phyloP scores from a whole-genome alignment of 2,329 filamentous ascomycete species.

The Colletotrichum tamarilloi region DNA sequence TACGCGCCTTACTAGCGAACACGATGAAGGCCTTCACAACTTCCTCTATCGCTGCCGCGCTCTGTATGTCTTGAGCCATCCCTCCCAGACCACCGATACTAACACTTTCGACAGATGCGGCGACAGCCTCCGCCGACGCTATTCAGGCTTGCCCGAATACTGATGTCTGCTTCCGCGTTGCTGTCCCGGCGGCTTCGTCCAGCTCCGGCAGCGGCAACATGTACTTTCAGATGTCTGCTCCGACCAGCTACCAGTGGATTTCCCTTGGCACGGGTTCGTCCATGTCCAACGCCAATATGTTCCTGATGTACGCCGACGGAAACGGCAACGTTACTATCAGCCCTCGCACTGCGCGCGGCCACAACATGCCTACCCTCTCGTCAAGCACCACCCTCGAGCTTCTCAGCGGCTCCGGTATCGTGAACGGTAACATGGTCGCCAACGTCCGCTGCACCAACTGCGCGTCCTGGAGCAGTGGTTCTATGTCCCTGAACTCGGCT shows the following conservation, averaged over 20 bases:
- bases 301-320: slow-evolving; percentile 71
- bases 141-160: slow-evolving; percentile 53
- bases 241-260: slow-evolving; percentile 65
- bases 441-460: slow-evolving; percentile 69
- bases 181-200: slow-evolving; percentile 62
- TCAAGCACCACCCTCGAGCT: slow-evolving; percentile 59
- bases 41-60: slow-evolving; percentile 21
- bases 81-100: background rate
- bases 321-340: slow-evolving; percentile 71
- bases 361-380: slow-evolving; percentile 60
- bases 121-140: slow-evolving; percentile 43
- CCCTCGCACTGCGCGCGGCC: slow-evolving; percentile 60
- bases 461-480: slow-evolving; percentile 55
- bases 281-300: slow-evolving; percentile 70
- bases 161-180: slow-evolving; percentile 65
- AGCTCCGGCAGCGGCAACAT: slow-evolving; percentile 63
- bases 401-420: slow-evolving; percentile 68
- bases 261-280: slow-evolving; percentile 65
- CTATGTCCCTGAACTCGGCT: slow-evolving; percentile 54
- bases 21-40: slow-evolving; percentile 33
- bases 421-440: slow-evolving; percentile 64
- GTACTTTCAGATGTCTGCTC: slow-evolving; percentile 70
- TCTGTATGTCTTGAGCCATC: slow-evolving; percentile 14
- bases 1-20: background rate
- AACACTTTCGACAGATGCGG: slow-evolving; percentile 36